Evolutionary conservation across 2,329 filamentous ascomycete genomes (phyloP).

Genomic region (Cercospora janseana): DNA sequence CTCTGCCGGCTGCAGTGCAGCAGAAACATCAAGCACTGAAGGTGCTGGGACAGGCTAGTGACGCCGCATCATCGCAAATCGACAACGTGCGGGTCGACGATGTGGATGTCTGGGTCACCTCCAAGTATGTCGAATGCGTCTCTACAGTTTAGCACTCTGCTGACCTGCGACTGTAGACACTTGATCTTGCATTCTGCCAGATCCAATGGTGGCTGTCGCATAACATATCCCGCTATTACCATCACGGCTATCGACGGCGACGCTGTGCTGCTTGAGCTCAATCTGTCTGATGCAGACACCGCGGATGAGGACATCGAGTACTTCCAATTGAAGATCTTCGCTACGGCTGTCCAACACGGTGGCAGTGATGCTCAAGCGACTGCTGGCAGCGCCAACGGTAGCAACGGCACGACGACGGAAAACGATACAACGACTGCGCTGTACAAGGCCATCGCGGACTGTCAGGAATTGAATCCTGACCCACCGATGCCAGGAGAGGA

Average conservation of each 20-base stretch:
- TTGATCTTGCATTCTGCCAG: slow-evolving; percentile 64
- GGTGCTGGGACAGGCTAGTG: not conserved
- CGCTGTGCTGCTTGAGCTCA: slow-evolving; percentile 66
- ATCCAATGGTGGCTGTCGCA: slow-evolving; percentile 60
- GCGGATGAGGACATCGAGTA: slow-evolving; percentile 64
- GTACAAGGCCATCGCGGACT: slow-evolving; percentile 69
- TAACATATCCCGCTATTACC: slow-evolving; percentile 71
- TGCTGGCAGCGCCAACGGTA: slow-evolving; percentile 22
- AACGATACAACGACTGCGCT: slow-evolving; percentile 45
- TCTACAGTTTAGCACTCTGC: not conserved
- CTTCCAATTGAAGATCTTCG: slow-evolving; percentile 66
- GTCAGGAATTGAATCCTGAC: slow-evolving; percentile 74
- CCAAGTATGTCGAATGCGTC: slow-evolving; percentile 37
- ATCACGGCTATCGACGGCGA: slow-evolving; percentile 69
- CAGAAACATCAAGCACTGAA: slow-evolving; percentile 4
- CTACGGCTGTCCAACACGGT: slow-evolving; percentile 35
- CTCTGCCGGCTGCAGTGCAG: slow-evolving; percentile 2
- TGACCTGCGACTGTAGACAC: slow-evolving; percentile 40
- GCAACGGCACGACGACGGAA: slow-evolving; percentile 18
- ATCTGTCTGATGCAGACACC: slow-evolving; percentile 57
- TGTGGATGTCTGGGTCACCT: slow-evolving; percentile 51
- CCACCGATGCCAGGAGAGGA: slow-evolving; percentile 53
- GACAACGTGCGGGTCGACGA: slow-evolving; percentile 26
- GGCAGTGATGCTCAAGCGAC: slow-evolving; percentile 2
- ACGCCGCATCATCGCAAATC: slow-evolving; percentile 23